phyloP scores from a whole-genome alignment of 192 early-diverging fungal genomes.

The Gonapodya prolifera region DNA sequence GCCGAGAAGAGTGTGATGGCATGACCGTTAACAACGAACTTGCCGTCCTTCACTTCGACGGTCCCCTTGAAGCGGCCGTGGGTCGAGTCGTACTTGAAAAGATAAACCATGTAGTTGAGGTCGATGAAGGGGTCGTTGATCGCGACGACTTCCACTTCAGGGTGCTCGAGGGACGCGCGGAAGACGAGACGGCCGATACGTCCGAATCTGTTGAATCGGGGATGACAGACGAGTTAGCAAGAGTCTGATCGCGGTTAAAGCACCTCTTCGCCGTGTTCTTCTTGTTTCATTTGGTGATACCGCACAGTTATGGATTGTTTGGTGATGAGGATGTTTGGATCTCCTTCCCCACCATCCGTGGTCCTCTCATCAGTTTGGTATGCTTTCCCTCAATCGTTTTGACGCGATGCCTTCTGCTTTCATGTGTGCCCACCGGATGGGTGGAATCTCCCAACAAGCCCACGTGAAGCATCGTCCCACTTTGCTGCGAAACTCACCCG shows the following conservation, averaged over 20 bases:
- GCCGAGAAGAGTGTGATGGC: conserved; percentile 58
- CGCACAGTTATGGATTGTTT: background rate
- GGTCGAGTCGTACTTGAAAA: conserved; percentile 97
- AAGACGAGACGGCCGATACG: conserved; percentile 98
- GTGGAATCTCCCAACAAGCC: background rate
- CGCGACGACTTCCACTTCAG: conserved; percentile 63
- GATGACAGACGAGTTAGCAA: too few relatives aligned
- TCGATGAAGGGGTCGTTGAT: conserved; percentile 98
- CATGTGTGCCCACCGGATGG: too few relatives aligned
- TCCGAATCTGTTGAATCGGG: conserved; percentile 50
- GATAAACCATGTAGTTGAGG: conserved; percentile 93
- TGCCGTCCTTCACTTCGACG: conserved; percentile 66
- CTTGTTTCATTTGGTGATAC: too few relatives aligned
- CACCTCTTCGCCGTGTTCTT: too few relatives aligned
- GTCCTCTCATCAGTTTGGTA: too few relatives aligned
- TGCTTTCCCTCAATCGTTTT: too few relatives aligned
- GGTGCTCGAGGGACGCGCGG: conserved; percentile 65
- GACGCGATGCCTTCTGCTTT: too few relatives aligned
- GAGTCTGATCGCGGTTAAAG: too few relatives aligned
- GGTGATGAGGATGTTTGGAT: too few relatives aligned
- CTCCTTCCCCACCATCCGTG: too few relatives aligned
- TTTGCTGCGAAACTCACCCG: background rate
- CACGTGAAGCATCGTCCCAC: background rate
- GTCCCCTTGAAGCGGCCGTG: conserved; percentile 88
- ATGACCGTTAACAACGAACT: conserved; percentile 80